Conservation (phyloP, 805 yeast species). For the Grigorovia transvaalensis region DNA sequence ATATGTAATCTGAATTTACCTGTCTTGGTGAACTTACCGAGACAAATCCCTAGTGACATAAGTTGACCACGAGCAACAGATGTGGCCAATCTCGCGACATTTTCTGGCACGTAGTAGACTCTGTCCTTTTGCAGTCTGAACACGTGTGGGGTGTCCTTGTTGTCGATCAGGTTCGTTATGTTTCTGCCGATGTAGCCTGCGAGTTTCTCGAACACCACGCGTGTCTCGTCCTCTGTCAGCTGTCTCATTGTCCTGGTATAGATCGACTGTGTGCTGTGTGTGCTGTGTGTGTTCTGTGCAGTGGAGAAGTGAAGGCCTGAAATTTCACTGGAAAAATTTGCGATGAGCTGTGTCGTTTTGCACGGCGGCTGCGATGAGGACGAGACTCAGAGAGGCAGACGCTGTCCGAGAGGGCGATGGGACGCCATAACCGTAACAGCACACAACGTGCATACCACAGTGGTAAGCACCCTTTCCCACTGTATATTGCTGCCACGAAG, state of each 20-base stretch:
- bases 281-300: not conserved
- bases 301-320: not conserved
- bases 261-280: not conserved
- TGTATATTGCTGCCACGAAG: too few relatives aligned
- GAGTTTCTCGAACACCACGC: conserved; percentile 87
- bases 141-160: conserved; percentile 74
- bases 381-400: too few relatives aligned
- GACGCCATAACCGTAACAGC: too few relatives aligned
- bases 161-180: conserved; percentile 77
- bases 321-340: not conserved
- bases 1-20: conserved; percentile 93
- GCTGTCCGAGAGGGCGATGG: too few relatives aligned
- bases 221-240: conserved; percentile 93
- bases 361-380: not conserved
- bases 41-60: conserved; percentile 87
- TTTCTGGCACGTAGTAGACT: conserved; percentile 84
- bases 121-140: conserved; percentile 93
- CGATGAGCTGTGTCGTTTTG: not conserved
- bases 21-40: conserved; percentile 95
- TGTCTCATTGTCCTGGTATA: conserved; percentile 95
- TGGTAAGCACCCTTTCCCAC: too few relatives aligned
- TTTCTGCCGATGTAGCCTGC: conserved; percentile 97
- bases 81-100: conserved; percentile 78
- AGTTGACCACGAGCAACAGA: conserved; percentile 79
- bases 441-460: too few relatives aligned